Base-by-base conservation (phyloP, 257 asterid species). In the Perilla frutescens region DNA sequence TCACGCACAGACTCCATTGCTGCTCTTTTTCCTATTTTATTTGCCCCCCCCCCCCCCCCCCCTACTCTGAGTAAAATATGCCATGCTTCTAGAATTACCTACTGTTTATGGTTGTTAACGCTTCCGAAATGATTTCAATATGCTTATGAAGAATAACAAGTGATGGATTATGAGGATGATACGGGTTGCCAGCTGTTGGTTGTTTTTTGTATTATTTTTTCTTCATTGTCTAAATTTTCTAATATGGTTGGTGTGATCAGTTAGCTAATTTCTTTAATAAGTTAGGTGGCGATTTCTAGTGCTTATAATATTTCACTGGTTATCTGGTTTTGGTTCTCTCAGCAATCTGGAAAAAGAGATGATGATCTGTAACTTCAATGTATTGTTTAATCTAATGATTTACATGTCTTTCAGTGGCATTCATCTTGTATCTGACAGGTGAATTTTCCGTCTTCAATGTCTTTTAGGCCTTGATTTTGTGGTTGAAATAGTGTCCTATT, bases 1-100 rank as follows among this genome's bases (percentile, higher is more conserved):
- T 56, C 77, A 56, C 80, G 71, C 76, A 79, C 72, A 68, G 81
- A 71, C 79, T 69, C 79, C 77, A 73, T 78, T 61, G 81, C 5
- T 79, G 73, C 76, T 60, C 75, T 56, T 71, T 73, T 40, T 9
- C 69, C 49, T 37, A 31, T 54, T 72, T 68, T 62, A 63, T 68
- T 83, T 71, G 13, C 66, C 26, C 26, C 26, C 26, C 26, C 50
- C n/a, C n/a, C n/a, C n/a, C n/a, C n/a, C n/a, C n/a, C n/a, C n/a
- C n/a, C n/a, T 68, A 68, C 54, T 71, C 12, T 44, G 44, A 62
- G 66, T 74, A 7, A 34, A 63, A 61, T 75, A 79, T 68, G 41
- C 63, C 60, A 37, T 5, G 39, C 11, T 39, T 45, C 53, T 69
- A 20, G 75, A 60, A 65, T 70, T 70, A 54, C 74, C 62, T 50